Percentiles rank a stretch among this genome's conserved stretches.
These are phyloP conservation scores for Globisporangium abappressorium DNA, from an alignment of 352 stramenopile genomes.

Conservation along the genomic window DNA sequence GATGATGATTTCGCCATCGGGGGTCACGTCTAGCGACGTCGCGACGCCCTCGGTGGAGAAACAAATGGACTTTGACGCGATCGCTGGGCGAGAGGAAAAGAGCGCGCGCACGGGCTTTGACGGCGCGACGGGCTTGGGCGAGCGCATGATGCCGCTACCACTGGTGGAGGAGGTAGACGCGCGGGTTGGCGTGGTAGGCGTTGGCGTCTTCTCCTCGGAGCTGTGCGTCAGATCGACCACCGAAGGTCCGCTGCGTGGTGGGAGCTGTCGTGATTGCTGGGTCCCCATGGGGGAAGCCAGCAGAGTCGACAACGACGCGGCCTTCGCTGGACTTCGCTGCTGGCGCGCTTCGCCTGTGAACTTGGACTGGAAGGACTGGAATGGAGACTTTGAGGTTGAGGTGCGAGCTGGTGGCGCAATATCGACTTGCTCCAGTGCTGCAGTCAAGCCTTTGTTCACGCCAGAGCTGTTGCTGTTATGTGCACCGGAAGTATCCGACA, in stretches of 20 bases:
- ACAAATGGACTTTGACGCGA: conserved; percentile 70
- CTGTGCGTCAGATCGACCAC: conserved; percentile 31
- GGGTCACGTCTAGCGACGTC: conserved; percentile 71
- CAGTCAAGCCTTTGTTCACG: conserved; percentile 15
- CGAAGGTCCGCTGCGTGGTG: conserved; percentile 27
- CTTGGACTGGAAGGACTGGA: conserved; percentile 81
- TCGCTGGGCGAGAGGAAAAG: conserved; percentile 36
- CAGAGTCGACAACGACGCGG: conserved; percentile 8
- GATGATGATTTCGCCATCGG: conserved; percentile 80
- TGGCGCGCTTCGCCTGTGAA: conserved; percentile 18
- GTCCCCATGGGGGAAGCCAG: conserved; percentile 19
- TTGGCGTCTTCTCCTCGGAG: conserved; percentile 17
- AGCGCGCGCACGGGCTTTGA: conserved; percentile 51
- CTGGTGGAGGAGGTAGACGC: conserved; percentile 10
- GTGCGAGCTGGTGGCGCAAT: conserved; percentile 26
- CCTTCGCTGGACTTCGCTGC: conserved; percentile 16
- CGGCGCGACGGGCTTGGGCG: conserved; percentile 18
- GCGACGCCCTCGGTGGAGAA: conserved; percentile 77
- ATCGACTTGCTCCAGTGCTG: conserved; percentile 46
- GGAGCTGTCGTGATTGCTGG: conserved; percentile 12
- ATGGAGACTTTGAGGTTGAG: conserved; percentile 59
- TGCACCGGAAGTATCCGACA: conserved; percentile 4
- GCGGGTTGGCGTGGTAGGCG: conserved; percentile 38
- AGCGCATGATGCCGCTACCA: conserved; percentile 2
- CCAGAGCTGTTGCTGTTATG: not conserved